Conservation (phyloP, 768 basidiomycete species). For the Mycena polygramma region DNA sequence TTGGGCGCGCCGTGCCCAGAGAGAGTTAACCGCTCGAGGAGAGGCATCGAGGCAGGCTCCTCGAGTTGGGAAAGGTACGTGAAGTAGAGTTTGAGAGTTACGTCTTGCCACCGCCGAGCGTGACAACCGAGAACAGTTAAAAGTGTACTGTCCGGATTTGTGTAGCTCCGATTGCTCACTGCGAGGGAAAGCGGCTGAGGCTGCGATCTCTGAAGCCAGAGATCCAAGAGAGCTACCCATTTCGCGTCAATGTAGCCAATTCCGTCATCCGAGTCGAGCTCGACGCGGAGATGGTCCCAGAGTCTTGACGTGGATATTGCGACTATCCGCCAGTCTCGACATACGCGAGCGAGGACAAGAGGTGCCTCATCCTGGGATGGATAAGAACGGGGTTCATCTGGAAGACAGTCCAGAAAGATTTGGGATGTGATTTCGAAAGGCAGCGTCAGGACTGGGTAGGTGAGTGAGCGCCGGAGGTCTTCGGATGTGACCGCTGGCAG, state of each 20-base stretch:
- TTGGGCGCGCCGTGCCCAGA: conserved; percentile 23
- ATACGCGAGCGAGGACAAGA: conserved; percentile 22
- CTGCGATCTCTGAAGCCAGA: conserved; percentile 23
- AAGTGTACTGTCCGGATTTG: conserved; percentile 7
- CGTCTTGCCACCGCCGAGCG: conserved; percentile 15
- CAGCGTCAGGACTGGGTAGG: neutral
- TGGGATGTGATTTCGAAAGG: conserved; percentile 30
- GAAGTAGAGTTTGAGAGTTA: conserved; percentile 24
- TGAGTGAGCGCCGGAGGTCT: too few species aligned
- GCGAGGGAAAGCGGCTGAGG: conserved; percentile 16
- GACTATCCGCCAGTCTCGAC: conserved; percentile 24
- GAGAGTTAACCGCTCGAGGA: conserved; percentile 23
- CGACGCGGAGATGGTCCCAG: conserved; percentile 17
- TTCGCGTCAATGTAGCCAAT: conserved; percentile 18
- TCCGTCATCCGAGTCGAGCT: conserved; percentile 25
- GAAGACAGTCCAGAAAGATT: conserved; percentile 29
- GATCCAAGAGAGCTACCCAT: conserved; percentile 23
- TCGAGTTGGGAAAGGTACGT: conserved; percentile 16
- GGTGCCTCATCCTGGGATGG: conserved; percentile 20
- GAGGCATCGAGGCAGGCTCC: conserved; percentile 4
- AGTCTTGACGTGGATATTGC: conserved; percentile 20
- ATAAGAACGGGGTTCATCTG: neutral
- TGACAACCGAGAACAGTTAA: conserved; percentile 11
- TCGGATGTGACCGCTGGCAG: neutral
- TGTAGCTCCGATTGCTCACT: conserved; percentile 25